These are phyloP conservation scores for Aspergillus viridinutans DNA, from an alignment of 2,329 filamentous ascomycete genomes.

Conservation along the genomic window DNA sequence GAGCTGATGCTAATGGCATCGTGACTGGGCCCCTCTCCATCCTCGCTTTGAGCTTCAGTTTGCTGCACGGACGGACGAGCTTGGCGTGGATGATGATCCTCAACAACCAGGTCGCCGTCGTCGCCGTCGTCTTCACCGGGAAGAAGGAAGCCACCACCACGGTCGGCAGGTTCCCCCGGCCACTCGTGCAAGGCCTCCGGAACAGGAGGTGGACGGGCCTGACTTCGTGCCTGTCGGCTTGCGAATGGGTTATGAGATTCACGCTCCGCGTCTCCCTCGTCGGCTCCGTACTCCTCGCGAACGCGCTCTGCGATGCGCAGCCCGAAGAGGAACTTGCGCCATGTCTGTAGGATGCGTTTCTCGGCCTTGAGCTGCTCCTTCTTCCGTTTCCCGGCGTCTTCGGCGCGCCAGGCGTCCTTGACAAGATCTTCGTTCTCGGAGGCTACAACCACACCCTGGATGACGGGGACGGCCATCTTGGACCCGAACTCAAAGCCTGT, in stretches of 20 bases:
- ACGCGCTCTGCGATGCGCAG: conserved; percentile 77
- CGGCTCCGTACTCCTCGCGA: conserved; percentile 67
- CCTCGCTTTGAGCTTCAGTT: conserved; percentile 1
- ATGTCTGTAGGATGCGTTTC: conserved; percentile 67
- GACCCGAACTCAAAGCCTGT: conserved; percentile 96
- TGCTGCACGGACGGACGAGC: background rate
- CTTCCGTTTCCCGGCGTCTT: conserved; percentile 68
- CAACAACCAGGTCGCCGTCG: conserved; percentile 28
- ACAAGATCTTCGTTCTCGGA: conserved; percentile 71
- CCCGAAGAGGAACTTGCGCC: conserved; percentile 84
- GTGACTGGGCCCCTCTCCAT: conserved; percentile 4
- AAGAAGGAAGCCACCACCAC: conserved; percentile 22
- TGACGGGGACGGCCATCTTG: conserved; percentile 86
- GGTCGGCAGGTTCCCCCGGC: conserved; percentile 14
- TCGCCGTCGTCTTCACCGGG: conserved; percentile 20
- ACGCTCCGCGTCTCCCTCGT: conserved; percentile 27
- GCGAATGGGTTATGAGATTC: conserved; percentile 37
- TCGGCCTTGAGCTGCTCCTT: conserved; percentile 82
- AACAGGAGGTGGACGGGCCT: background rate
- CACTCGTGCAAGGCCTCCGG: background rate
- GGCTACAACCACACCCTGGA: conserved; percentile 85
- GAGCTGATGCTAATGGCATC: conserved; percentile 1
- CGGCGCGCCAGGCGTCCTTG: conserved; percentile 72
- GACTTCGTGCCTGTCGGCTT: conserved; percentile 2
- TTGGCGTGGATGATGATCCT: conserved; percentile 16